A percentile compares a stretch with the other conserved stretches of the same genome.
Evolutionary conservation across 2,329 filamentous ascomycete species (phyloP).

Genomic region (Septoria petroselini): DNA sequence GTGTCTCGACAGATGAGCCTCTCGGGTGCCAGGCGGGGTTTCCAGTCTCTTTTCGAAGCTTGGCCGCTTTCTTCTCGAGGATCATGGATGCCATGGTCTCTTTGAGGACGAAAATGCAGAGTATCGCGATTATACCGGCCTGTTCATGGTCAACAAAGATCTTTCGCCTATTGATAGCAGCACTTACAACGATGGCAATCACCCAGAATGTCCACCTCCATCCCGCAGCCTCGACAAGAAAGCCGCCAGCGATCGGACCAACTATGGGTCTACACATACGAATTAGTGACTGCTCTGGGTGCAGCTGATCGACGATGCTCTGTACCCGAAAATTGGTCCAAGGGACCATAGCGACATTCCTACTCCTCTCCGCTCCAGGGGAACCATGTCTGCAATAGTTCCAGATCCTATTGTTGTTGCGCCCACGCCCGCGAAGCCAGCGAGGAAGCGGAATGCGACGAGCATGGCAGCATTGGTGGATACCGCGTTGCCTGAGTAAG

Average conservation of each 20-base stretch:
- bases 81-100: conserved; percentile 51
- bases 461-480: conserved; percentile 28
- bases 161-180: too few species aligned
- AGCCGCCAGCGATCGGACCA: conserved; percentile 52
- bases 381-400: conserved; percentile 22
- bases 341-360: conserved; percentile 26
- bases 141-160: too few species aligned
- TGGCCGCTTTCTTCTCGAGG: conserved; percentile 45
- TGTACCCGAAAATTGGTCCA: conserved; percentile 33
- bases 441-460: conserved; percentile 35
- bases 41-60: conserved; percentile 48
- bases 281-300: too few species aligned
- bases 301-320: too few species aligned
- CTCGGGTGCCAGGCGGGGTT: conserved; percentile 42
- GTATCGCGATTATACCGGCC: conserved; percentile 30
- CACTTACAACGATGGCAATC: conserved; percentile 42
- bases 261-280: too few species aligned
- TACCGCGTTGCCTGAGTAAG: too few species aligned
- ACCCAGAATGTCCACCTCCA: conserved; percentile 56
- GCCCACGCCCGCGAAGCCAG: conserved; percentile 51
- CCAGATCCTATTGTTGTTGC: conserved; percentile 34
- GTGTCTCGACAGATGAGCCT: conserved; percentile 41
- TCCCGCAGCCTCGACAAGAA: conserved; percentile 46
- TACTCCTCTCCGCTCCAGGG: conserved; percentile 21
- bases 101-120: conserved; percentile 39